Conservation (phyloP, 1,284 basidiomycete species). For the Neolentinus lepideus region DNA sequence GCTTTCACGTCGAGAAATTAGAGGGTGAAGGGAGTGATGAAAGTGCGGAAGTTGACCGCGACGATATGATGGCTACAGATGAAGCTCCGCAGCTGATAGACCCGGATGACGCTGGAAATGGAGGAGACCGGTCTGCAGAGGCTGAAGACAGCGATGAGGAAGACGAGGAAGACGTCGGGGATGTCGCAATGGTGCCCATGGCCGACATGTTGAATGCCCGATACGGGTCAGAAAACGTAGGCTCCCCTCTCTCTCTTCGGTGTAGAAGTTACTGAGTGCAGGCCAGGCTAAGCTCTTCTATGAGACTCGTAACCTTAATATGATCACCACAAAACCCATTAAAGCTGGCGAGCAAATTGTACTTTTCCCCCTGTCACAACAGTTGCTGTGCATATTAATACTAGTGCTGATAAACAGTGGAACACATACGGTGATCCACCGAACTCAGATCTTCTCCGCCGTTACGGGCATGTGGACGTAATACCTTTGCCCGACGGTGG, state of each 20-base stretch:
- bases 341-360: slow-evolving; percentile 85
- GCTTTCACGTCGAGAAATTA: slow-evolving; percentile 74
- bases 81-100: slow-evolving; percentile 9
- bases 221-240: slow-evolving; percentile 81
- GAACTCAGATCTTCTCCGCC: slow-evolving; percentile 89
- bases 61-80: slow-evolving; percentile 49
- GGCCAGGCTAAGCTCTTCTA: slow-evolving; percentile 79
- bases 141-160: slow-evolving; percentile 46
- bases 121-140: slow-evolving; percentile 20
- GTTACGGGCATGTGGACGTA: slow-evolving; percentile 91
- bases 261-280: slow-evolving; percentile 1
- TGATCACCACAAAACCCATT: slow-evolving; percentile 79
- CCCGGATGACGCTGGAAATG: slow-evolving; percentile 14
- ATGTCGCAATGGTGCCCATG: slow-evolving; percentile 94
- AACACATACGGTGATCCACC: slow-evolving; percentile 96
- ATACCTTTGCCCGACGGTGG: slow-evolving; percentile 42
- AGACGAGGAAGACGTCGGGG: slow-evolving; percentile 55
- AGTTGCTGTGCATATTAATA: background rate
- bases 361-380: slow-evolving; percentile 16
- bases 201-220: slow-evolving; percentile 93
- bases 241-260: slow-evolving; percentile 15
- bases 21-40: slow-evolving; percentile 23
- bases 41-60: slow-evolving; percentile 20
- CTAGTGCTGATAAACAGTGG: slow-evolving; percentile 42
- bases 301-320: slow-evolving; percentile 65